Percentiles rank a stretch among this genome's conserved stretches.
These are phyloP conservation scores for Rhizopogon roseolus DNA, from an alignment of 768 basidiomycete genomes.

Conservation along the genomic window DNA sequence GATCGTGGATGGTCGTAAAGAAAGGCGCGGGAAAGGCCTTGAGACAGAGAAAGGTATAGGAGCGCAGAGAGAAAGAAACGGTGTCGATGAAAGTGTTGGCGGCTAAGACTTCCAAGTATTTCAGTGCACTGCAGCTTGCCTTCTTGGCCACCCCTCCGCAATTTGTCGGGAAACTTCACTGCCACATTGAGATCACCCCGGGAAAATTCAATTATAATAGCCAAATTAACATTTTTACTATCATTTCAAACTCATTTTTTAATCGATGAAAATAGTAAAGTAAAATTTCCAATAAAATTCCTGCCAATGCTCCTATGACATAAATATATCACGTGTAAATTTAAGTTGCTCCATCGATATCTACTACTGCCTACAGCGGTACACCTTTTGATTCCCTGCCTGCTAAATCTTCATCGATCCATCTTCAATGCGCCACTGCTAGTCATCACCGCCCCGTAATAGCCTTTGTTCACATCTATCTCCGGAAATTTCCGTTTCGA, in stretches of 20 bases:
- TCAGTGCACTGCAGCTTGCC: slow-evolving; percentile 20
- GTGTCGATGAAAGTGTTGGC: slow-evolving; percentile 28
- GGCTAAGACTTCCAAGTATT: slow-evolving; percentile 31
- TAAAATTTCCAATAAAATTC: slow-evolving; percentile 1
- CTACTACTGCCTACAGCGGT: too few relatives aligned
- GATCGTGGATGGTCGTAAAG: slow-evolving; percentile 66
- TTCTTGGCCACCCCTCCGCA: slow-evolving; percentile 9
- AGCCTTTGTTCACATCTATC: background rate
- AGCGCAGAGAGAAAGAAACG: slow-evolving; percentile 23
- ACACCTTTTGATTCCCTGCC: too few relatives aligned
- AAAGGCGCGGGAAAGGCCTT: slow-evolving; percentile 26
- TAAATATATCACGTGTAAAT: background rate
- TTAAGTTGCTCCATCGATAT: background rate
- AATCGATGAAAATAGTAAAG: background rate
- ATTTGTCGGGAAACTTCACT: slow-evolving; percentile 14
- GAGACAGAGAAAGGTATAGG: slow-evolving; percentile 16
- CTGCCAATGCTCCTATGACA: background rate
- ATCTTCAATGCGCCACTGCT: too few relatives aligned
- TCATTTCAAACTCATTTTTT: too few relatives aligned
- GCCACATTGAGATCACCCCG: slow-evolving; percentile 3
- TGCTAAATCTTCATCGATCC: too few relatives aligned
- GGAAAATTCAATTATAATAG: background rate
- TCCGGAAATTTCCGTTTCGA: slow-evolving; percentile 15
- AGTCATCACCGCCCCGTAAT: background rate
- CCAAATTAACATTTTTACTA: too few relatives aligned